These are phyloP conservation scores for Solanum raphanifolium DNA, from an alignment of 257 asterid genomes.

Conservation along the genomic window DNA sequence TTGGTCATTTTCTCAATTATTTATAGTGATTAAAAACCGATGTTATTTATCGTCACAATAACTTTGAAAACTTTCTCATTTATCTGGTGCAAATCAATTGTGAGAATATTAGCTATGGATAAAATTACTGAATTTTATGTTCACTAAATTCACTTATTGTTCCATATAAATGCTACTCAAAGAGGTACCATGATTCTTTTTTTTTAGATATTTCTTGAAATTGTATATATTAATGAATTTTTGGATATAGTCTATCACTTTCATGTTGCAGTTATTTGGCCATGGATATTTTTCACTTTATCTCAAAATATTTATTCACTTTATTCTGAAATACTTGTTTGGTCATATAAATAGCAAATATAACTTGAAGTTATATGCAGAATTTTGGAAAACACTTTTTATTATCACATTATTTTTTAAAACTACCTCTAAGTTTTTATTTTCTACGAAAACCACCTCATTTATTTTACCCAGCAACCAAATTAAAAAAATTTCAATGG, in stretches of 20 bases:
- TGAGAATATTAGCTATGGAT: background rate
- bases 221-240: background rate
- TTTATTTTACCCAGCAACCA: background rate
- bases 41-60: background rate
- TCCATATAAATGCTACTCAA: background rate
- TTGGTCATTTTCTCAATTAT: background rate
- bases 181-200: background rate
- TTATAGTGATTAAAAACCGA: background rate
- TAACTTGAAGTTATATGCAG: background rate
- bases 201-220: background rate
- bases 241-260: no score
- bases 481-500: background rate
- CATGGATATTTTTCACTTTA: background rate
- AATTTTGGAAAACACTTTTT: background rate
- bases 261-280: background rate
- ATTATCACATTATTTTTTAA: background rate
- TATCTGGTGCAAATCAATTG: background rate
- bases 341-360: background rate
- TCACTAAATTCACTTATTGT: background rate
- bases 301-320: background rate
- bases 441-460: background rate
- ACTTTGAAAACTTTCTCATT: background rate
- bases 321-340: no score
- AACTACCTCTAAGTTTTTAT: background rate
- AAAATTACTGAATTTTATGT: background rate